Evolutionary conservation across 192 early-diverging fungal species (phyloP), one percentile per base, ranked within the genome.

Genomic region (Irineochytrium annulatum): DNA sequence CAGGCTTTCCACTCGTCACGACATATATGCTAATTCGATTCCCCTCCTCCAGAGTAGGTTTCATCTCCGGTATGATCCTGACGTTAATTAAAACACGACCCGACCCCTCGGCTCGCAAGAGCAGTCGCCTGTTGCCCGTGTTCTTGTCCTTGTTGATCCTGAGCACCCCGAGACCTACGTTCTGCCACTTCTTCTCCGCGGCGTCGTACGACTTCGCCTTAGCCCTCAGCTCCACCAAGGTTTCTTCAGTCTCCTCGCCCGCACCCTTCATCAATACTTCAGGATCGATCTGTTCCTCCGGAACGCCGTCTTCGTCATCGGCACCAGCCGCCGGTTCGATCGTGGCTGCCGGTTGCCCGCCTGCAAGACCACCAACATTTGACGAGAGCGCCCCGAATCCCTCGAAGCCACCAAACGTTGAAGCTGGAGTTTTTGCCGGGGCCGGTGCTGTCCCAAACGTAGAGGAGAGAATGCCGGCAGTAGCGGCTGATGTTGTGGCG

Each of bases 81-180:
- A 60, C 32, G 55, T 78, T 78, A 29, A 78, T 41, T 39, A 77
- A 41, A 1, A 78, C 74, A 1, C 65, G 64, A 14, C 77, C 77
- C 39, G 45, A 58, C 24, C 62, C 60, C 52, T 78, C 75, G 59
- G 75, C 69, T 2, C 77, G 57, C 33, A 67, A 51, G 43, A 78
- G 44, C 41, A 78, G 35, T 46, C 77, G 62, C 49, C 19, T 30
- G 33, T 69, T 77, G 5, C 60, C 58, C 4, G 65, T 72, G 14
- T 13, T 39, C 16, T 24, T 65, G 55, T 77, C 37, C 45, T 34
- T 35, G 57, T 78, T 75, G 32, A 77, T 29, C 39, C 68, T 76
- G 31, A 77, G 29, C 1, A 54, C 39, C 13, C 77, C 77, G 28
- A 71, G 33, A 16, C 77, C 77, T 43, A 64, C 53, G 31, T 57